Evolutionary conservation across 441 rosid species (phyloP).

Genomic region (Bocquillonia castaneifolia): DNA sequence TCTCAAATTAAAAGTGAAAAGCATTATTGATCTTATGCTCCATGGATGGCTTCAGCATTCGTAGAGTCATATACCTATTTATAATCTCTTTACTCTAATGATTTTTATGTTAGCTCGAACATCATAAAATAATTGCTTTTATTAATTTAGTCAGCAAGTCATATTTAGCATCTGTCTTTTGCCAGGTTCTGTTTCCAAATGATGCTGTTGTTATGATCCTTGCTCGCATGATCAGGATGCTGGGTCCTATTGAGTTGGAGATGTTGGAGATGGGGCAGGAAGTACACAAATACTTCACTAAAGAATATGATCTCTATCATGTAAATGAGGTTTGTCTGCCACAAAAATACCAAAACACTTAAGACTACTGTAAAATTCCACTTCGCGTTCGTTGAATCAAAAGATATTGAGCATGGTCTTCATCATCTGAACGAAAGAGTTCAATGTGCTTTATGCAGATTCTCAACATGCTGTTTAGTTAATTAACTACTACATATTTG

Average conservation of each 20-base stretch:
- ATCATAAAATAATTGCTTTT: background rate
- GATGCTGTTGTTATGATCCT: slow-evolving; percentile 72
- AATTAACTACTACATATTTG: background rate
- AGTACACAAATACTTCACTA: slow-evolving; percentile 69
- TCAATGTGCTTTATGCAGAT: no score
- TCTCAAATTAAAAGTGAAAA: background rate
- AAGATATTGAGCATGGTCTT: background rate
- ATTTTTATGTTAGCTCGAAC: background rate
- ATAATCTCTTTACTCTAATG: background rate
- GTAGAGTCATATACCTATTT: background rate
- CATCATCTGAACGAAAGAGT: background rate
- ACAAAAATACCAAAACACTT: background rate
- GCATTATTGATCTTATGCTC: background rate
- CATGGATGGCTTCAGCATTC: slow-evolving; percentile 6
- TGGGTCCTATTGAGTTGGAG: slow-evolving; percentile 70
- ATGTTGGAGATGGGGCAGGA: slow-evolving; percentile 81
- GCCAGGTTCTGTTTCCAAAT: slow-evolving; percentile 83
- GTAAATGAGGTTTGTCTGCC: slow-evolving; percentile 55
- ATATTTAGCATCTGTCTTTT: slow-evolving; percentile 13
- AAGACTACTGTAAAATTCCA: background rate
- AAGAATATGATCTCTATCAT: slow-evolving; percentile 68
- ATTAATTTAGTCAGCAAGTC: slow-evolving; percentile 2
- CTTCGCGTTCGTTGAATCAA: background rate
- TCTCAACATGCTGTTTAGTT: no score
- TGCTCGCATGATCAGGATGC: slow-evolving; percentile 57